Base-by-base conservation (phyloP, 2,329 filamentous ascomycete species). In the Colletotrichum abscissum region DNA sequence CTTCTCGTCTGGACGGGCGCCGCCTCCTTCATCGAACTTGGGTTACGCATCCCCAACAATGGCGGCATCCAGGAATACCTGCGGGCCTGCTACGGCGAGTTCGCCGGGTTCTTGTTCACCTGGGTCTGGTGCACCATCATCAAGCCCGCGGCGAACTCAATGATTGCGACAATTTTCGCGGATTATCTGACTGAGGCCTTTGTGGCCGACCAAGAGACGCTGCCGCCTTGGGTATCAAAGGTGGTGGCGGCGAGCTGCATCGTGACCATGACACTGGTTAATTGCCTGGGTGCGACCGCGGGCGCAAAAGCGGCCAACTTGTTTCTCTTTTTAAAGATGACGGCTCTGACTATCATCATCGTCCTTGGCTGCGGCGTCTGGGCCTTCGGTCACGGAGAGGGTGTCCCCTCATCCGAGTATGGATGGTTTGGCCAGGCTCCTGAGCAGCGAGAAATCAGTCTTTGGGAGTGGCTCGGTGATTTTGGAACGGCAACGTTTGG, bases 1-100 rank as follows among this genome's bases (percentile, higher is more conserved):
- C 74, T 85, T 60, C 78, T 88, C 11, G 83, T 83, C 49, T 88
- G 86, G 86, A 84, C 85, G 55, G 86, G 85, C 46, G 86, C 85
- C 62, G 82, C 82, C 24, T 85, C 82, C 7, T 86, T 87, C 76
- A 83, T 86, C 71, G 86, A 87, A 76, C 79, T 88, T 46, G 86
- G 86, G 66, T 78, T 85, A 65, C 81, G 82, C 42, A 79, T 87
- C 30, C 83, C 85, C 4, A 76, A 82, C 64, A 86, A 86, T 73
- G 84, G 85, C n/a, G 85, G 85, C 4, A 83, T 85, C 73, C 84
- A 86, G 74, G 83, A 84, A 75, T 86, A 86, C 75, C 79, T 86
- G 42, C 78, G 81, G 11, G 77, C 82, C 38, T 79, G 83, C 67
- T 87, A 83, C 74, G 84, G 84, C 14, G 83, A 85, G 56, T 81